Percentiles rank a stretch among this genome's conserved stretches.
phyloP scores from a whole-genome alignment of 2,329 filamentous ascomycete genomes.

The Microcyclosporella mali region DNA sequence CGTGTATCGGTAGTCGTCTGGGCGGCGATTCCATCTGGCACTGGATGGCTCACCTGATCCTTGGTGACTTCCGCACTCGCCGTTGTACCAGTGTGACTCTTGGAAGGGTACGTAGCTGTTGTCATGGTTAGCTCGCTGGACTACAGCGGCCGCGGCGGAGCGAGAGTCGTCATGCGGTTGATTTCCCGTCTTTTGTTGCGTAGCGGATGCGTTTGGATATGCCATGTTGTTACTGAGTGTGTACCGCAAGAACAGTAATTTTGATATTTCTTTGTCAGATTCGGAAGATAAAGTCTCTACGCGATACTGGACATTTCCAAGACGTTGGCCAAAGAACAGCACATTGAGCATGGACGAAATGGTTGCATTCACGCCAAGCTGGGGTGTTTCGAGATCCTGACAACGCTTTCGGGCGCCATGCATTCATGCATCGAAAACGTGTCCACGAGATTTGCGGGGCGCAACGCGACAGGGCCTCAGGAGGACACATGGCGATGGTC shows the following conservation, averaged over 20 bases:
- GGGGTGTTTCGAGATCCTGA: no score
- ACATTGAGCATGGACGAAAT: no score
- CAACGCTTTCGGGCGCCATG: no score
- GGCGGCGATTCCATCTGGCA: neutral
- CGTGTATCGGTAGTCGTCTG: neutral
- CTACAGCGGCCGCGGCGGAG: neutral
- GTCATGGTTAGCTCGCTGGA: neutral
- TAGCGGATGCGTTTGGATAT: neutral
- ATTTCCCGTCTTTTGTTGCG: neutral
- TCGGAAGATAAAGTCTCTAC: no score
- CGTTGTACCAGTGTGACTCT: constrained; percentile 9
- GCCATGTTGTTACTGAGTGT: neutral
- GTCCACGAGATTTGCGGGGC: no score
- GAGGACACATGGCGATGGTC: no score
- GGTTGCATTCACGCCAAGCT: no score
- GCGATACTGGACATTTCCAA: no score
- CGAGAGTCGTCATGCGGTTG: neutral
- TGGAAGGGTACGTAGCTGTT: constrained; percentile 8
- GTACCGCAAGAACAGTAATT: neutral
- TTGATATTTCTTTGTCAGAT: no score
- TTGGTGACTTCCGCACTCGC: constrained; percentile 1
- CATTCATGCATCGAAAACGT: no score
- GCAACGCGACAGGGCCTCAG: no score
- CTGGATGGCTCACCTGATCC: neutral
- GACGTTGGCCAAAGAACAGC: no score